Evolutionary conservation across 1,284 basidiomycete species (phyloP), one percentile per base, ranked within the genome.

Genomic region (Cryptococcus sp.): DNA sequence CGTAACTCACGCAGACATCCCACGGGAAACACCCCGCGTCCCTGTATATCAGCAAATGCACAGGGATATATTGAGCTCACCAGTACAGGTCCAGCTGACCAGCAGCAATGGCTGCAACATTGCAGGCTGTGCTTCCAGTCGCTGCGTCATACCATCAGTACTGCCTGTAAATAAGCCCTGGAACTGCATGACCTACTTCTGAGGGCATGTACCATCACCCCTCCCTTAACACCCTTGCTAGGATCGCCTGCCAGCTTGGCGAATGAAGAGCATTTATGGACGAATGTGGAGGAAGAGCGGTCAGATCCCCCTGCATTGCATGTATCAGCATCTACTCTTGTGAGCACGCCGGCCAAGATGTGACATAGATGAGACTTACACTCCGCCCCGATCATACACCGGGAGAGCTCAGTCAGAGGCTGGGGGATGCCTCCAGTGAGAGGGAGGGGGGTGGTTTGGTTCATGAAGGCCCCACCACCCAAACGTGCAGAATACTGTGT

Each of bases 341-440:
- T n/a, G n/a, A n/a, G n/a, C n/a, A n/a, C n/a, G n/a, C n/a, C n/a
- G n/a, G n/a, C n/a, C n/a, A n/a, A n/a, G 59, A 54, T 36, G 5
- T 11, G 11, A 33, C 33, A 20, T 35, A 45, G 38, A 2, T 28
- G 6, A 4, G 2, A 55, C 71, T 58, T 43, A 75, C 75, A 97
- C 78, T 97, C 94, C 36, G 94, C 81, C 11, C 86, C 91, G 39
- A 96, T 81, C 35, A 93, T 82, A 8, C 90, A 93, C 64, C 89
- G 85, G 21, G 84, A 84, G 7, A 97, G 82, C 6, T 84, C 84
- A 1, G 82, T 79, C 4, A 95, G 80, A 0, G 87, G 85, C 50
- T 88, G 86, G 2, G 89, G 85, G 8, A 71, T 71, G 2, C 84
- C 81, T 18, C 88, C 91, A 7, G 93, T 91, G 12, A 96, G 81